Evolutionary conservation across 2,329 filamentous ascomycete species (phyloP), one percentile per base, ranked within the genome.

Genomic region (Phialophora macrospora): DNA sequence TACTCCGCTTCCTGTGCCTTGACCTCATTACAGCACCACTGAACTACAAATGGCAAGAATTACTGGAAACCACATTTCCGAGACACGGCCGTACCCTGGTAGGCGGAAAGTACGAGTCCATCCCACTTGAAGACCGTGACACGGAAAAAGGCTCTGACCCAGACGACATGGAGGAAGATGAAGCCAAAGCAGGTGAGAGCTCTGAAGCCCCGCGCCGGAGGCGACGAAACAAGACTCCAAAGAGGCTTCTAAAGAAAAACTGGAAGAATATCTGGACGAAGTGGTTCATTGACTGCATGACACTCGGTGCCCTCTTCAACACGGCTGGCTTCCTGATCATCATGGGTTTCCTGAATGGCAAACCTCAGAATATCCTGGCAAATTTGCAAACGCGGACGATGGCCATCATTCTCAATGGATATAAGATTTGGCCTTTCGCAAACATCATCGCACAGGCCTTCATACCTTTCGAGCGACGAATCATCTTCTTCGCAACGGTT

Each of bases 31-130:
- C 82, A 4, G 80, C 84, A 1, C 85, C 85, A 6, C 81, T 85
- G 58, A 86, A 85, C 68, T 87, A 84, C 71, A 75, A 84, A 62
- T 88, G 85, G 85, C 84, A 87, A 70, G 80, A 83, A 62, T 80
- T 80, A 32, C 80, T 88, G 30, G 85, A 88, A 74, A 76, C 78
- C 20, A 78, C 73, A 3, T 85, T 86, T 63, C 85, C 85, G 0
- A 83, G 82, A 22, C 55, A 58, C 30, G 34, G 2, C 14, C 24
- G 11, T 17, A 7, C 20, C 38, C 17, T 38, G 2, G 28, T 38
- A 8, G 28, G 24, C 48, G 20, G 46, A 41, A 46, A 55, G 9
- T 61, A 61, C 48, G 26, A 55, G 24, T 63, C 60, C 14, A 63
- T 63, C 20, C 60, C 60, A 32, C 54, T 63, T 11, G 52, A 63